These are phyloP conservation scores for Pestalotiopsis sp. DNA, from an alignment of 2,329 filamentous ascomycete species.

Conservation along the genomic window DNA sequence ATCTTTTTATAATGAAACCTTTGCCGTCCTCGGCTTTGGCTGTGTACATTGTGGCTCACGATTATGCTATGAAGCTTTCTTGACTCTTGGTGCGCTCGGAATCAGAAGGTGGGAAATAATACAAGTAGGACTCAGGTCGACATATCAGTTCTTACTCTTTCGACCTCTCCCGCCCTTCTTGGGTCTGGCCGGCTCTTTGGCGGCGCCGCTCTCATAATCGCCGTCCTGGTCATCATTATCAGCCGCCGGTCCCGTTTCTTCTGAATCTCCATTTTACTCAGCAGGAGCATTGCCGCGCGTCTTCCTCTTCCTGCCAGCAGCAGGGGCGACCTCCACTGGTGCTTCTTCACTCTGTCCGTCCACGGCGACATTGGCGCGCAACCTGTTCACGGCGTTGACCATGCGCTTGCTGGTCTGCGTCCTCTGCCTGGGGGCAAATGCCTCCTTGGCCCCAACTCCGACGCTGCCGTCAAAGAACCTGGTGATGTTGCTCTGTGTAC, in stretches of 20 bases:
- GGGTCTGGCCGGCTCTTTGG: neutral
- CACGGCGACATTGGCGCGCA: conserved; percentile 57
- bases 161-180: conserved; percentile 11
- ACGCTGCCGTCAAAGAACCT: conserved; percentile 80
- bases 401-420: conserved; percentile 73
- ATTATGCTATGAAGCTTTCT: no score
- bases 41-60: neutral
- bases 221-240: conserved; percentile 17
- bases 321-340: conserved; percentile 19
- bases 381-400: conserved; percentile 71
- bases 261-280: conserved; percentile 21
- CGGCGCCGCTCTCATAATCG: conserved; percentile 16
- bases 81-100: no score
- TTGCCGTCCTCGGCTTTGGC: neutral
- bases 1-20: neutral
- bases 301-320: conserved; percentile 34
- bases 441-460: conserved; percentile 66
- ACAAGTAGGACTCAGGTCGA: no score
- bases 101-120: no score
- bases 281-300: conserved; percentile 20
- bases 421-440: conserved; percentile 71
- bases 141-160: conserved; percentile 11
- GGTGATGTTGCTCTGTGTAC: conserved; percentile 97
- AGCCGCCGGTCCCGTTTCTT: conserved; percentile 10
- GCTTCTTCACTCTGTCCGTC: conserved; percentile 18